Evolutionary conservation across 2,329 filamentous ascomycete genomes (phyloP), one percentile per base, ranked within the genome.

Genomic region (Colletotrichum ledebouriae): DNA sequence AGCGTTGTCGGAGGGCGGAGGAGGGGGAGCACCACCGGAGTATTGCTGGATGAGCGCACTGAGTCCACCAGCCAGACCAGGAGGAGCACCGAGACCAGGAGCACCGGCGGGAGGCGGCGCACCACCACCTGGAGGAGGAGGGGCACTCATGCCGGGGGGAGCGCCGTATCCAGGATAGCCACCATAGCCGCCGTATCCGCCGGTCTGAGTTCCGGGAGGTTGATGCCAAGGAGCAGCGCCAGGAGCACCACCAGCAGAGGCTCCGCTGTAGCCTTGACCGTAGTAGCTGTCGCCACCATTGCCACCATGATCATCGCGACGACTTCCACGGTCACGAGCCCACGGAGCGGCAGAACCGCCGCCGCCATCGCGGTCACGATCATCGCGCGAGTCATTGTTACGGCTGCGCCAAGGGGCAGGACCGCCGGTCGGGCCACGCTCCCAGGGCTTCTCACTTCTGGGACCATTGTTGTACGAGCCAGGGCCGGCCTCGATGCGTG

Each of bases 401-500:
- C 88, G 85, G 33, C 79, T 81, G 67, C 87, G 85, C 93, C 94
- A 97, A 7, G 94, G 94, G 73, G 94, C 94, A 77, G 93, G 88
- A 67, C 91, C 93, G 66, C 93, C 93, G 34, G 92, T 94, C 17
- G 94, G 93, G 42, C 91, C 93, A 76, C 93, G 90, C 78, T 97
- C 92, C 94, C 94, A 98, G 58, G 94, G 94, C 80, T 93, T 95
- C 73, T 91, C 89, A 71, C 83, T 84, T 67, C 78, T 84, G 71
- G 80, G 79, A 63, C 76, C 79, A 69, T 79, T 89, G 80, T 87
- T 87, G 72, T 86, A 88, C 41, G 84, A 85, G 63, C 88, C 89
- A 65, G 93, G 92, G 12, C 92, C 93, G 71, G 91, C 93, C 82
- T 97, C 96, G 76, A 99, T 97, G 71, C 92, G 93, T 72, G 90